Base-by-base conservation (phyloP, 495 filamentous ascomycete genomes). In the Penicillium taxi region DNA sequence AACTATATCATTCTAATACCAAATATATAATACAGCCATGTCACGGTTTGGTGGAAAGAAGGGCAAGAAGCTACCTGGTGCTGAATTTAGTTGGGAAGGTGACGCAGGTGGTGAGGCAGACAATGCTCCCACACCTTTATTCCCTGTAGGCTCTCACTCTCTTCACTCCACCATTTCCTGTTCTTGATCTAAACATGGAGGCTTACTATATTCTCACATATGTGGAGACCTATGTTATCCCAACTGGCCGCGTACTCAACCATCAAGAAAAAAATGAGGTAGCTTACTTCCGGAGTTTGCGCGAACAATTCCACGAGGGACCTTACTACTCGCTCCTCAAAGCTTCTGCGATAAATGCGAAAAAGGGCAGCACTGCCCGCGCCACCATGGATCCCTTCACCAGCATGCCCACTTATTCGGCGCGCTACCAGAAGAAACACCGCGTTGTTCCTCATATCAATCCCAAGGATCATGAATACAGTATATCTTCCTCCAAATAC, bases 361-460 rank as follows among this genome's bases (percentile, higher is more conserved):
- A 64, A 20, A 63, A 65, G 37, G 63, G 59, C 26, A 61, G 52
- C 12, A 50, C 50, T 13, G 51, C 60, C 27, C 51, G 66, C 33
- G 45, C 57, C 35, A 48, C 64, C 50, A 58, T 77, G 30, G 70
- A 81, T 50, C 67, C 76, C 4, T 81, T 81, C 46, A 61, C 71
- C 26, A 72, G 75, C 35, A 78, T 77, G 69, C 70, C 66, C 13
- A 72, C 73, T 6, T 81, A 75, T 45, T 69, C 67, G 26, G 55
- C 69, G 12, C 67, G 67, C 29, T 78, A 78, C 53, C 59, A 65
- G 41, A 76, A 72, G 58, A 72, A 72, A 45, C 65, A 60, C 26
- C 52, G 69, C 39, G 66, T 55, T 15, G 39, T 75, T 1, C 75
- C 74, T 13, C 65, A 60, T 28, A 51, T 78, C 17, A 53, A 39